Conservation (phyloP, 805 yeast species). For the Metschnikowia anglica region DNA sequence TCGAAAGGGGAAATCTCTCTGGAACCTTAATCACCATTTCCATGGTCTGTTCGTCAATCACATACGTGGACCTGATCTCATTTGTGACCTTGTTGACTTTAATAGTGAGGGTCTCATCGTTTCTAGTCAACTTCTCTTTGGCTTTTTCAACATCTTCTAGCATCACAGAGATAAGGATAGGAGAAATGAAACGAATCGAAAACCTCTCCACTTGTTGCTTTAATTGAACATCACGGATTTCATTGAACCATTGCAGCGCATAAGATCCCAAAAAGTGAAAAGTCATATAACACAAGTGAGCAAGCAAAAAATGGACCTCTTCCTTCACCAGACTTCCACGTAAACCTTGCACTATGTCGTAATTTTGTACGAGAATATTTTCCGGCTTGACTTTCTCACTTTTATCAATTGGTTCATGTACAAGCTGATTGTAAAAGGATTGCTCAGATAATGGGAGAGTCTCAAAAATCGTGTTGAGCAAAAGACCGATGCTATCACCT, state of each 20-base stretch:
- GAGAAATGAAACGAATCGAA: conserved; percentile 61
- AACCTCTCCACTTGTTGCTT: conserved; percentile 62
- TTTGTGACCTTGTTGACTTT: conserved; percentile 59
- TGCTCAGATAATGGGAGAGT: conserved; percentile 45
- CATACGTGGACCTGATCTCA: conserved; percentile 70
- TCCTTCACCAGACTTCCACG: conserved; percentile 23
- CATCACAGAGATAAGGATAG: conserved; percentile 58
- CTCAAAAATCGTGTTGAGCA: conserved; percentile 61
- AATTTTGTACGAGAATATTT: conserved; percentile 23
- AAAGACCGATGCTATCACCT: conserved; percentile 42
- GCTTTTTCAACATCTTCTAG: conserved; percentile 49
- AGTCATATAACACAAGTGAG: conserved; percentile 52
- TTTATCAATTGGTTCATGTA: conserved; percentile 17
- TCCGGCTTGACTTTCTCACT: conserved; percentile 14
- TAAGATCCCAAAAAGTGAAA: conserved; percentile 54
- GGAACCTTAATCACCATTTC: conserved; percentile 80
- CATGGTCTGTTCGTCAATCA: conserved; percentile 84
- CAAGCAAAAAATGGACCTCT: conserved; percentile 42
- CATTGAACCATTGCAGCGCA: conserved; percentile 68
- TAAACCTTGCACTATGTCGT: conserved; percentile 23
- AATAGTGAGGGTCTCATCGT: conserved; percentile 51
- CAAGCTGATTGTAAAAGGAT: conserved; percentile 23
- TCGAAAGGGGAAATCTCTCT: conserved; percentile 70
- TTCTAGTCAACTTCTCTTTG: conserved; percentile 30
- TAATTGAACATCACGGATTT: conserved; percentile 64